Evolutionary conservation across 495 filamentous ascomycete genomes (phyloP).

Genomic region (Cudoniella acicularis): DNA sequence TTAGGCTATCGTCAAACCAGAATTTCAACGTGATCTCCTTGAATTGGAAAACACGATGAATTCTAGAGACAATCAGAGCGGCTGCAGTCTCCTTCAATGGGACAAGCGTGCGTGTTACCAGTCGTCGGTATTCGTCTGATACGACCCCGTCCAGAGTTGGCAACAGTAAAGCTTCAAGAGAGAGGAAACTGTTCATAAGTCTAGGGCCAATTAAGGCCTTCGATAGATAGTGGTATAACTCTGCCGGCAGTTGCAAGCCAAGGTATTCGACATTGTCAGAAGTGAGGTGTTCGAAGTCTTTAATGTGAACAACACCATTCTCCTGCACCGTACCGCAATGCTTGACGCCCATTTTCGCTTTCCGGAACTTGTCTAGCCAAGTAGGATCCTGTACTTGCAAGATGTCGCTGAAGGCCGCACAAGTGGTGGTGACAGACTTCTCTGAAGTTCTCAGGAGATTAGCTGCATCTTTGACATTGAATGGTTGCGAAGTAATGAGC

Average conservation of each 20-base stretch:
- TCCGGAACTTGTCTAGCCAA: slow-evolving; percentile 82
- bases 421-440: slow-evolving; percentile 57
- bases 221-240: slow-evolving; percentile 89
- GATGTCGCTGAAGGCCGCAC: slow-evolving; percentile 68
- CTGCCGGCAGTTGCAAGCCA: slow-evolving; percentile 82
- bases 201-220: slow-evolving; percentile 75
- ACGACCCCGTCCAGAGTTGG: slow-evolving; percentile 80
- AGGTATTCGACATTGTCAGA: slow-evolving; percentile 84
- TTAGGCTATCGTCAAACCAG: slow-evolving; percentile 74
- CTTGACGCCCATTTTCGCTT: slow-evolving; percentile 76
- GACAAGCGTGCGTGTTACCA: slow-evolving; percentile 68
- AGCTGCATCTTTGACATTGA: slow-evolving; percentile 62
- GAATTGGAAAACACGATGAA: slow-evolving; percentile 76
- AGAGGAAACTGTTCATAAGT: slow-evolving; percentile 74
- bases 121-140: slow-evolving; percentile 72
- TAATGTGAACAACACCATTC: slow-evolving; percentile 68
- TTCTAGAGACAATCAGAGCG: slow-evolving; percentile 66
- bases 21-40: slow-evolving; percentile 71
- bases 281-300: slow-evolving; percentile 66
- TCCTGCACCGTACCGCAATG: slow-evolving; percentile 68
- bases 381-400: slow-evolving; percentile 61
- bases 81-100: slow-evolving; percentile 71
- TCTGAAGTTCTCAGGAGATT: slow-evolving; percentile 66
- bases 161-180: slow-evolving; percentile 67
- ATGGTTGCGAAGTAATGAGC: slow-evolving; percentile 43